Evolutionary conservation across 1,284 basidiomycete genomes (phyloP), one percentile per base, ranked within the genome.

Genomic region (Tilletia setariae): DNA sequence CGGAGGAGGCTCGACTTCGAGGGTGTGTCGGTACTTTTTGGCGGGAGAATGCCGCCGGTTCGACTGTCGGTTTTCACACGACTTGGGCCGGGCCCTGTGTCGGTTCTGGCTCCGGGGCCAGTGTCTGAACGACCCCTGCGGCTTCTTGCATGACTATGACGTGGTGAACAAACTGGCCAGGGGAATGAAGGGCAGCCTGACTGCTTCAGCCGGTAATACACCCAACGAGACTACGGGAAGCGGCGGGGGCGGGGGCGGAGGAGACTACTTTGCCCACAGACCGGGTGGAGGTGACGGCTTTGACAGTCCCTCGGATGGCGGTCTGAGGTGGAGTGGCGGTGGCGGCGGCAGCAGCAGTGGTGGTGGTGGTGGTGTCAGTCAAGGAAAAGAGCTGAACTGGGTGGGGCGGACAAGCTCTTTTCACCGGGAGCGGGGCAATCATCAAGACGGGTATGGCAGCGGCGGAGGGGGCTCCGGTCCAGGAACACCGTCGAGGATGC

Each of bases 81-180:
- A 84, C 49, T 74, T 84, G 15, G 79, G 81, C 65, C 81, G 82
- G 47, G 94, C 94, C 0, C 84, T 97, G 25, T 98, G 93, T 84
- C 91, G 95, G 42, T 98, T 98, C 85, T 99, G 95, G 95, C 87
- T 99, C 49, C 88, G 94, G 64, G 95, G 95, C 2, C 94, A 93
- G 70, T 72, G 68, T 63, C 67, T 72, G 53, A 75, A 70, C 46
- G 77, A 80, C 44, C 79, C 79, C 6, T 81, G 82, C 72, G 72
- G 74, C 21, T 81, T 83, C 64, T 59, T 82, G 71, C 80, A 82
- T 63, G 78, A 81, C 65, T 76, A 74, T 28, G 81, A 75, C 51
- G 91, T 79, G 88, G 91, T 76, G 87, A 89, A 63, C 89, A 91
- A 78, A 85, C 91, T 67, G 81, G 88, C 77, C 2, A 64, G 72